phyloP scores from a whole-genome alignment of 169 alveolate genomes.

The Cryptosporidium andersoni region DNA sequence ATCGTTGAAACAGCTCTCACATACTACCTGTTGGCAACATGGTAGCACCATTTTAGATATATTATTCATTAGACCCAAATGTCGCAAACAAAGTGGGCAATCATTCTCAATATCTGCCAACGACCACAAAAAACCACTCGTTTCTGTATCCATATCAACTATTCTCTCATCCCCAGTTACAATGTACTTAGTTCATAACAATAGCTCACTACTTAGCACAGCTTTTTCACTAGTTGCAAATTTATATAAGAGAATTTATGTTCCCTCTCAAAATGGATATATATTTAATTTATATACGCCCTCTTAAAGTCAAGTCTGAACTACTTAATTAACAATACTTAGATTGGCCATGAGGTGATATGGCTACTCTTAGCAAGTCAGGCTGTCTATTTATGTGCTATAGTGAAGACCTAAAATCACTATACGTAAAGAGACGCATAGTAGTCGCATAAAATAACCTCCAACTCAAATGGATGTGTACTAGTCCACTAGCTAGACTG shows the following conservation, averaged over 20 bases:
- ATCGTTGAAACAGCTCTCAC: constrained; percentile 65
- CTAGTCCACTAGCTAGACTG: constrained; percentile 52
- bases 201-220: too few species aligned
- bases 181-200: constrained; percentile 7
- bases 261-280: constrained; percentile 56
- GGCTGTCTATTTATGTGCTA: constrained; percentile 70
- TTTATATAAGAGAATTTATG: not conserved
- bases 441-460: constrained; percentile 11
- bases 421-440: constrained; percentile 69
- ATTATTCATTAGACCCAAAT: constrained; percentile 33
- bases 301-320: constrained; percentile 69
- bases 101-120: constrained; percentile 69
- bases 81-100: constrained; percentile 70
- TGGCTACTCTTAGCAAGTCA: constrained; percentile 65
- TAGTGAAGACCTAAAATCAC: constrained; percentile 20
- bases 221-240: too few species aligned
- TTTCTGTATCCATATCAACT: constrained; percentile 65
- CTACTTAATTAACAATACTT: constrained; percentile 70
- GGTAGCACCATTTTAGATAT: constrained; percentile 50
- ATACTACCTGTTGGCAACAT: constrained; percentile 65
- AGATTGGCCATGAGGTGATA: constrained; percentile 68
- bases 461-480: constrained; percentile 20
- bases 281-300: constrained; percentile 10
- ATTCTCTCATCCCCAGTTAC: constrained; percentile 71
- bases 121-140: constrained; percentile 67